Conservation (phyloP, 2,329 filamentous ascomycete species). For the Microascus cirrosus region DNA sequence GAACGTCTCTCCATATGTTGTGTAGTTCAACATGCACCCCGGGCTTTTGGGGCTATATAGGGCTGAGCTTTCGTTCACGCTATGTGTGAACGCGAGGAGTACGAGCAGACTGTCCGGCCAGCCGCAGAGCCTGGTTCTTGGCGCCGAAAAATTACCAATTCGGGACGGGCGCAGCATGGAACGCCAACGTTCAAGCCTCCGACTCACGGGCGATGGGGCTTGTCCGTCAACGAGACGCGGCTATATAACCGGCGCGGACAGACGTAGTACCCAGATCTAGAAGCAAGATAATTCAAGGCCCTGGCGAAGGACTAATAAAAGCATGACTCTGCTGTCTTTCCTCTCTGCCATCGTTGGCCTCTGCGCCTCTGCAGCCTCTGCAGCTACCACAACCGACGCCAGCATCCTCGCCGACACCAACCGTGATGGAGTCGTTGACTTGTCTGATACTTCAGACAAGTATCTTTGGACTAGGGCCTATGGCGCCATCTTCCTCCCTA, state of each 20-base stretch:
- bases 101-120: too few species aligned
- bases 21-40: too few species aligned
- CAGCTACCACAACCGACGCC: not conserved
- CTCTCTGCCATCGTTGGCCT: not conserved
- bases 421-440: slow-evolving; percentile 20
- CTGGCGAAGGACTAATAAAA: not conserved
- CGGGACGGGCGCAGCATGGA: not conserved
- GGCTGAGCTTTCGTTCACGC: too few species aligned
- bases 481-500: slow-evolving; percentile 24
- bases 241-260: too few species aligned
- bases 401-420: slow-evolving; percentile 22
- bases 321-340: not conserved
- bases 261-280: too few species aligned
- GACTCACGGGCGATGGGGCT: not conserved
- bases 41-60: too few species aligned
- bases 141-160: not conserved
- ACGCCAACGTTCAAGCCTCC: not conserved
- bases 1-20: too few species aligned
- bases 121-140: not conserved
- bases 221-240: too few species aligned
- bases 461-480: slow-evolving; percentile 10
- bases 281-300: too few species aligned
- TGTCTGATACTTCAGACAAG: slow-evolving; percentile 14
- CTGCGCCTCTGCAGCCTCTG: not conserved
- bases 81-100: too few species aligned